Base-by-base conservation (phyloP, 805 yeast genomes). In the Candida germanica region DNA sequence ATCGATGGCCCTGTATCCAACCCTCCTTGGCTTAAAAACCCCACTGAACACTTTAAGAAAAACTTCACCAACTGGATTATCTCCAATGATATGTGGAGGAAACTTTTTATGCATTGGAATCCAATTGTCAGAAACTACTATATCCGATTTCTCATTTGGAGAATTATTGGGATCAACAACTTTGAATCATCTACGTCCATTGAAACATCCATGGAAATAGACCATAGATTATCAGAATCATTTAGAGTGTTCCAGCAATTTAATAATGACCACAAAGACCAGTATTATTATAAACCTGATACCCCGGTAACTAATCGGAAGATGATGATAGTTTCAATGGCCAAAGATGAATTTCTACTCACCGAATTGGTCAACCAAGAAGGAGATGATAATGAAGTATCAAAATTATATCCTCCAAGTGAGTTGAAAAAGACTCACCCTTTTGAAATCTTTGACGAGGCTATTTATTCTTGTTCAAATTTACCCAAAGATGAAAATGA, bases 111-210 rank as follows among this genome's bases (percentile, higher is more conserved):
- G 25, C 94, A 87, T 57, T 87, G 94, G 87, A 75, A 79, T 49
- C 88, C 95, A 3, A 56, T 86, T 12, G 79, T 85, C 16, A 65
- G 95, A 24, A 72, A 83, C 3, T 83, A 79, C 49, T 87, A 79
- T 54, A 66, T 75, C 31, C 65, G 88, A 26, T 64, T 87, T 15
- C 40, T 87, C 12, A 69, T 85, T 31, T 87, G 91, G 83, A 73
- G 86, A 43, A 56, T 81, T 29, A 56, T 62, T 53, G 64, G 80
- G 41, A 37, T 63, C 28, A 64, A 66, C 44, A 65, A 64, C 46
- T 56, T 48, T 43, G 66, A 63, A 38, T 53, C 59, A n/a, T 58
- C 69, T 1, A 44, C 46, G 15, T 46, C 60, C 31, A 53, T 65
- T 6, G 52, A 53, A 26, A 48, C 59, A 3, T 57, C 69, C 9